A percentile compares a stretch with the other conserved stretches of the same genome.
Evolutionary conservation across 225 moss, liverwort and hornwort genomes (phyloP).

Genomic region (Pseudisothecium myosuroides): DNA sequence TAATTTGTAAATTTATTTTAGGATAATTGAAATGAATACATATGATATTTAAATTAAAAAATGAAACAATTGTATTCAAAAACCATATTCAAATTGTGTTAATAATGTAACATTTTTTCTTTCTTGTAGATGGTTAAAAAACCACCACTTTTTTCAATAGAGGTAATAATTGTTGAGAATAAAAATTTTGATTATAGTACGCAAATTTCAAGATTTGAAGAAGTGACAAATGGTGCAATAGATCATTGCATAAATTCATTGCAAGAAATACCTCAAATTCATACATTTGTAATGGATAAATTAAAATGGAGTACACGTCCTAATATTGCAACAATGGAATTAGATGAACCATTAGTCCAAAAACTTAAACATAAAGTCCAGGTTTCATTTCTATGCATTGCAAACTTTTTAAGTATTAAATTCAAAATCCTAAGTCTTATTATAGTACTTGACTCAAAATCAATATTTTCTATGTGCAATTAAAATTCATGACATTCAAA

Average conservation of each 20-base stretch:
- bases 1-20: no score
- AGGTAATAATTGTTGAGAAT: conserved; percentile 48
- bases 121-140: conserved; percentile 65
- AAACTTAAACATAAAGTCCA: conserved; percentile 36
- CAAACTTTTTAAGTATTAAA: not conserved
- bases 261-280: conserved; percentile 68
- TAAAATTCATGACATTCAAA: not conserved
- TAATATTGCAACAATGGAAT: conserved; percentile 38
- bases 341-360: conserved; percentile 50
- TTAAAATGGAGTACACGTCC: conserved; percentile 73
- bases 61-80: not conserved
- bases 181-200: conserved; percentile 61
- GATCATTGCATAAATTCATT: conserved; percentile 57
- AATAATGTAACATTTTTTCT: not conserved
- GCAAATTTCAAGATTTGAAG: conserved; percentile 57
- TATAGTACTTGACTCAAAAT: not conserved
- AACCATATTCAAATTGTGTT: not conserved
- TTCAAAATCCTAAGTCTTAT: not conserved
- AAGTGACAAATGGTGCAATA: conserved; percentile 62
- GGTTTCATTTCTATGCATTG: conserved; percentile 1
- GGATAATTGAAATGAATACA: not conserved
- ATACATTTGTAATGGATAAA: conserved; percentile 69
- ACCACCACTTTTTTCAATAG: conserved; percentile 67
- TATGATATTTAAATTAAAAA: not conserved
- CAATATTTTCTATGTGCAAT: not conserved